Conservation (phyloP, 1,284 basidiomycete species). For the Moesziomyces antarcticus region DNA sequence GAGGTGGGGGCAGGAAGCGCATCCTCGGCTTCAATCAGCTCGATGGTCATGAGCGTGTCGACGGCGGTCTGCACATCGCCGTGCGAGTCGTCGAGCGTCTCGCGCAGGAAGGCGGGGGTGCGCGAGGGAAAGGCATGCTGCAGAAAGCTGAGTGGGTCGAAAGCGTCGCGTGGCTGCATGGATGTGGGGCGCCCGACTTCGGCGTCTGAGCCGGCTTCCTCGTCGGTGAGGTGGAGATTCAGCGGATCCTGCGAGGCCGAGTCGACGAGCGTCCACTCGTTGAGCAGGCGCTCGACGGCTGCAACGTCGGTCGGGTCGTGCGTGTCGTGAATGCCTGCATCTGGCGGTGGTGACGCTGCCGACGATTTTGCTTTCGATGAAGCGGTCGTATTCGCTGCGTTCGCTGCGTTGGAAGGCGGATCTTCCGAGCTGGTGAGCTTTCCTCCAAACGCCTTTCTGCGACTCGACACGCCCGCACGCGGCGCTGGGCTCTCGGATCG, state of each 20-base stretch:
- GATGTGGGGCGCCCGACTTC: slow-evolving; percentile 5
- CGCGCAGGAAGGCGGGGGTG: slow-evolving; percentile 43
- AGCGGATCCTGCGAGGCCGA: slow-evolving; percentile 24
- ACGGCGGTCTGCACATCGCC: slow-evolving; percentile 51
- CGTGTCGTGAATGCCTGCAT: not conserved
- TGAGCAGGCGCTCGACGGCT: slow-evolving; percentile 38
- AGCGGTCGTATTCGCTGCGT: not conserved
- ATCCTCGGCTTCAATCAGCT: slow-evolving; percentile 54
- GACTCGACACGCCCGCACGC: slow-evolving; percentile 1
- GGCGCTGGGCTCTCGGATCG: not conserved
- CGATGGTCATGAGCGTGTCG: slow-evolving; percentile 56
- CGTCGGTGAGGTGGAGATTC: slow-evolving; percentile 50
- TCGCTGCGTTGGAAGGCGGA: not conserved
- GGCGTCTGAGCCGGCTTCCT: slow-evolving; percentile 25
- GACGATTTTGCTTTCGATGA: not conserved
- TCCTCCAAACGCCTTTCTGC: slow-evolving; percentile 24
- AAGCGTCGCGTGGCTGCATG: slow-evolving; percentile 5
- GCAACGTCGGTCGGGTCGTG: slow-evolving; percentile 13
- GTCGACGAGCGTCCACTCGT: slow-evolving; percentile 48
- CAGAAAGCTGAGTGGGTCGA: slow-evolving; percentile 47
- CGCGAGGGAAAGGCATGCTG: slow-evolving; percentile 53
- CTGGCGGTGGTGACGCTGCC: slow-evolving; percentile 1
- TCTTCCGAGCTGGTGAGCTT: slow-evolving; percentile 15
- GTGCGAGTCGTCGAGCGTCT: slow-evolving; percentile 39
- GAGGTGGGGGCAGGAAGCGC: slow-evolving; percentile 17